Evolutionary conservation across 208 protist species (phyloP), one percentile per base, ranked within the genome.

Genomic region (Leishmania turanica): DNA sequence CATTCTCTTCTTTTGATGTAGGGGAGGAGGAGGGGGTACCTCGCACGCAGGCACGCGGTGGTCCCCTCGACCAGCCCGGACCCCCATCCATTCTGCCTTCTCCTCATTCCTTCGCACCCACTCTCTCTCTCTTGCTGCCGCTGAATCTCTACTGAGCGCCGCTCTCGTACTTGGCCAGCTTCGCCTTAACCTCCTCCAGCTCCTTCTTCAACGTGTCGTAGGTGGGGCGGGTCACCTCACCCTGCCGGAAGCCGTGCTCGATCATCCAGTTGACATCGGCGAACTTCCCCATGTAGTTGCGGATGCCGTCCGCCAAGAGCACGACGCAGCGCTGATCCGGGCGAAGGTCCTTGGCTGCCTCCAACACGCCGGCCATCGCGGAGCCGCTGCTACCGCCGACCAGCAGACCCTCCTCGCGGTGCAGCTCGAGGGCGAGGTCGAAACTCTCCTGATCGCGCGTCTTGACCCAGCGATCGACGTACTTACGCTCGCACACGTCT

Each of bases 231-330:
- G 81, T 88, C 60, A 95, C 80, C 34, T 87, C 82, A 15, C 91
- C 90, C 75, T 97, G 79, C 56, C 93, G 75, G 75, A 99, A 98
- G 71, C 96, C 97, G n/a, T 98, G 86, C 75, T 99, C 98, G 54
- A 96, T 93, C 95, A 99, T 98, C 99, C 99, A 99, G 84, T 99
- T 98, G 80, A 94, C 90, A 79, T 97, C 91, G 24, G 99, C 90
- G 80, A 99, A 99, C 89, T 99, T 99, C 45, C 93, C 96, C 96
- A 99, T 97, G 92, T 99, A 99, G 91, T 99, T 99, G 81, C 99
- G 92, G 53, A 99, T 95, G 24, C 94, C 91, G 78, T 99, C 99
- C 7, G 98, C 89, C 27, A 99, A 93, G 45, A 99, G 75, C 15
- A 99, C 98, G 27, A 99, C 98, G 79, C 91, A 98, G 84, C 95